Base-by-base conservation (phyloP, 1,139 yeast genomes). In the Yarrowia galli region DNA sequence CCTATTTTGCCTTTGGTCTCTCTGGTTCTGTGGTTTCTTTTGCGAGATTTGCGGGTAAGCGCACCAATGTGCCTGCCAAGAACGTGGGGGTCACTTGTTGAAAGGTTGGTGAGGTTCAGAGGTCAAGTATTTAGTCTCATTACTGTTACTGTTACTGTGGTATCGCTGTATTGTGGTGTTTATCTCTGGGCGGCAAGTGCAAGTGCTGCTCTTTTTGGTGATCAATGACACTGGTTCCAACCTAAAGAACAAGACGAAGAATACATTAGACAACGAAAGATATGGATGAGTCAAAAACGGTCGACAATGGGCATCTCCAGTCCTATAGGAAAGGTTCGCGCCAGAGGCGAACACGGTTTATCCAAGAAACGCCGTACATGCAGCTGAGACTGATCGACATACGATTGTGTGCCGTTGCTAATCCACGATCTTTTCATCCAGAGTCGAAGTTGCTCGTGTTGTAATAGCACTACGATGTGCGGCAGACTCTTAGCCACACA, bases 1-100 rank as follows among this genome's bases (percentile, higher is more conserved):
- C 60, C 23, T 53, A n/a, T 51, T 35, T 15, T 25, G 8, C 16
- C n/a, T 15, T 49, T 32, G 40, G 56, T 35, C 28, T 35, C 28
- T 49, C 15, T 49, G 12, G 22, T 7, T 9, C 12, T 32, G 15
- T 15, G 36, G 18, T 48, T 48, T 28, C 18, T 35, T 35, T 53
- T 54, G 61, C 48, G 61, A 54, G 12, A 40, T 54, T 53, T 40
- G 58, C 35, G 23, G 45, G 42, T 49, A 49, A 0, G n/a, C 13
- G 28, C 38, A 4, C 54, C 54, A n/a, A 15, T 15, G 42, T 38
- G 60, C 45, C 60, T 53, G 60, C 60, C 60, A 53, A 53, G 56
- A 20, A 13, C 16, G 28, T 35, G 58, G 58, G 43, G 58, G 38
- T 16, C 53, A 25, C 15, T 38, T 38, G 38, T 35, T 35, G 16